These are phyloP conservation scores for Beta vulgaris DNA, from an alignment of 148 eudicot genomes.

Conservation along the genomic window DNA sequence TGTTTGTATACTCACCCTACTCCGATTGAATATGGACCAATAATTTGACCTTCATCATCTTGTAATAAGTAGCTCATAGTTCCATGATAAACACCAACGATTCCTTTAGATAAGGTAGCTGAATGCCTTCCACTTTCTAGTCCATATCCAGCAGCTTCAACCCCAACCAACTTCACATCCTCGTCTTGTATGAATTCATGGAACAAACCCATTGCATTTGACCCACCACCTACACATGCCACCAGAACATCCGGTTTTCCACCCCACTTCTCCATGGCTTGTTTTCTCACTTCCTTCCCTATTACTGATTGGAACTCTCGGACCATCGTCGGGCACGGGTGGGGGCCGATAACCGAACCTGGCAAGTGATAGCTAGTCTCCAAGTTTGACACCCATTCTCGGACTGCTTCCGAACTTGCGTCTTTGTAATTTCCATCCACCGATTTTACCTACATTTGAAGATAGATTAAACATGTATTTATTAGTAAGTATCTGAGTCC, in stretches of 20 bases:
- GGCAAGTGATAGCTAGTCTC: conserved; percentile 38
- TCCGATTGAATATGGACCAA: conserved; percentile 61
- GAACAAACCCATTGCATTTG: conserved; percentile 81
- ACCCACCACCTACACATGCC: conserved; percentile 89
- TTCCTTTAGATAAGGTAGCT: conserved; percentile 57
- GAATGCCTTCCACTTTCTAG: conserved; percentile 64
- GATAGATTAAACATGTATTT: background rate
- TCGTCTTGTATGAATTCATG: conserved; percentile 66
- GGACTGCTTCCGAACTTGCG: conserved; percentile 57
- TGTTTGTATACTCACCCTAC: conserved; percentile 46
- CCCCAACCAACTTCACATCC: conserved; percentile 60
- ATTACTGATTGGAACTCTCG: conserved; percentile 78
- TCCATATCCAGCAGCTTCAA: conserved; percentile 70
- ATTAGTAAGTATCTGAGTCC: too few species aligned
- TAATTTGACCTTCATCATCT: conserved; percentile 72
- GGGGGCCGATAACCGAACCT: conserved; percentile 54
- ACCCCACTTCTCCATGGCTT: conserved; percentile 76
- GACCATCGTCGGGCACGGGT: conserved; percentile 85
- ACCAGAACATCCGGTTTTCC: conserved; percentile 73
- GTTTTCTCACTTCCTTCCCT: conserved; percentile 80
- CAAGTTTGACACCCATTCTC: conserved; percentile 37
- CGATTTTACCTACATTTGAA: conserved; percentile 25
- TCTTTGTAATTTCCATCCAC: conserved; percentile 57
- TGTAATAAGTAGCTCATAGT: conserved; percentile 75
- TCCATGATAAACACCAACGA: conserved; percentile 72